phyloP scores from a whole-genome alignment of 1,284 basidiomycete species.

The Sutorius eximius region DNA sequence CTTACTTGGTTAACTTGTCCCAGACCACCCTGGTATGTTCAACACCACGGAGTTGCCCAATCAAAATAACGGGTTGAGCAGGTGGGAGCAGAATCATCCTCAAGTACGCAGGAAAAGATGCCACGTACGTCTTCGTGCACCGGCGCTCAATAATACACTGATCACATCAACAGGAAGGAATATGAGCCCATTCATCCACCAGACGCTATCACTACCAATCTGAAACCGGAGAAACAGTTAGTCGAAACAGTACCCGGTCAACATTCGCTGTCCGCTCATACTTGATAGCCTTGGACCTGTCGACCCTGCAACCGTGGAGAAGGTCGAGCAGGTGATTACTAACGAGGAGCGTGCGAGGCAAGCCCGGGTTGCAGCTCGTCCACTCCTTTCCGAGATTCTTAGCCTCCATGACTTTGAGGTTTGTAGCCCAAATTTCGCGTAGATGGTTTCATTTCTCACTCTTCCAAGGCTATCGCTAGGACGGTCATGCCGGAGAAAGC shows the following conservation, averaged over 20 bases:
- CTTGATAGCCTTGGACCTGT: conserved; percentile 63
- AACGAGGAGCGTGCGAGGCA: conserved; percentile 62
- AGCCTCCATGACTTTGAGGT: conserved; percentile 93
- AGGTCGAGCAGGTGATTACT: conserved; percentile 51
- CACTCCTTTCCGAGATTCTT: conserved; percentile 74
- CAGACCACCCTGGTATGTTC: conserved; percentile 64
- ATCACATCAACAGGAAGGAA: conserved; percentile 40
- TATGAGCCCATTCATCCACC: conserved; percentile 89
- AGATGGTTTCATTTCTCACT: conserved; percentile 1
- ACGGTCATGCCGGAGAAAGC: conserved; percentile 75
- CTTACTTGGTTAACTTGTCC: conserved; percentile 1
- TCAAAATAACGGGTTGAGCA: conserved; percentile 16
- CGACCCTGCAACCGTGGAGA: conserved; percentile 61
- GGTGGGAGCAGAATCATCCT: conserved; percentile 64
- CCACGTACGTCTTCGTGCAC: conserved; percentile 47
- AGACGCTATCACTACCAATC: conserved; percentile 80
- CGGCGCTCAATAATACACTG: neutral
- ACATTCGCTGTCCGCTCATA: neutral
- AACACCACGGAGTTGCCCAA: neutral
- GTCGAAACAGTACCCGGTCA: conserved; percentile 19
- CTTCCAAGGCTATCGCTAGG: conserved; percentile 69
- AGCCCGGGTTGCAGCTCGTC: conserved; percentile 54
- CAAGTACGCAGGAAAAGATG: conserved; percentile 78
- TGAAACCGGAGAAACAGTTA: conserved; percentile 76
- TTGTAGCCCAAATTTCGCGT: conserved; percentile 6